Evolutionary conservation across 208 protist species (phyloP).

Genomic region (Leishmania mexicana): DNA sequence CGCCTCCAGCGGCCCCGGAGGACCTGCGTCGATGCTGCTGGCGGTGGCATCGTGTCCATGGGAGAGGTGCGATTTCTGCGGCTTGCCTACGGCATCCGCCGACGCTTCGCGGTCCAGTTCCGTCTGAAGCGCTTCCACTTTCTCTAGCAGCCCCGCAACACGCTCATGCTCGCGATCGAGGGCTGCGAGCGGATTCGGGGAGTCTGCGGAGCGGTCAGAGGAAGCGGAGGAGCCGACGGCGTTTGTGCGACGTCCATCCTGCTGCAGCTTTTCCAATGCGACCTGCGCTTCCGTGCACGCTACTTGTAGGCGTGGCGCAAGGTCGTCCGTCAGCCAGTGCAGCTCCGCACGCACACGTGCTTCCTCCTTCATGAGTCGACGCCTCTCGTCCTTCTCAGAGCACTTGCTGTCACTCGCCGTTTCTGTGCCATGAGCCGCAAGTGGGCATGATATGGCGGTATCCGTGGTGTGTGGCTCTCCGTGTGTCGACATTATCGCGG

Average conservation of each 20-base stretch:
- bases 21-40: neutral
- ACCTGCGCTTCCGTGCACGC: neutral
- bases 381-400: conserved; percentile 5
- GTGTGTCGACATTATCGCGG: neutral
- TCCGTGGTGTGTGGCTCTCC: neutral
- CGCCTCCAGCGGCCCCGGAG: neutral
- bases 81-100: neutral
- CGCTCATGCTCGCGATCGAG: neutral
- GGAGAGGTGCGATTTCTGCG: neutral
- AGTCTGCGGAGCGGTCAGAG: neutral
- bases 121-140: neutral
- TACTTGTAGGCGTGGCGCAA: conserved; percentile 7
- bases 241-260: neutral
- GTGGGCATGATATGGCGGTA: neutral
- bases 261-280: neutral
- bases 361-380: conserved; percentile 12
- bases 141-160: neutral
- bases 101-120: neutral
- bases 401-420: neutral
- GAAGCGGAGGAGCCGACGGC: neutral
- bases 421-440: neutral
- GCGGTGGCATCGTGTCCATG: neutral
- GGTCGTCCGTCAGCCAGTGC: conserved; percentile 9
- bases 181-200: neutral
- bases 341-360: conserved; percentile 22